phyloP scores from a whole-genome alignment of 1,284 basidiomycete species.

The Cryptococcus amylolentus region DNA sequence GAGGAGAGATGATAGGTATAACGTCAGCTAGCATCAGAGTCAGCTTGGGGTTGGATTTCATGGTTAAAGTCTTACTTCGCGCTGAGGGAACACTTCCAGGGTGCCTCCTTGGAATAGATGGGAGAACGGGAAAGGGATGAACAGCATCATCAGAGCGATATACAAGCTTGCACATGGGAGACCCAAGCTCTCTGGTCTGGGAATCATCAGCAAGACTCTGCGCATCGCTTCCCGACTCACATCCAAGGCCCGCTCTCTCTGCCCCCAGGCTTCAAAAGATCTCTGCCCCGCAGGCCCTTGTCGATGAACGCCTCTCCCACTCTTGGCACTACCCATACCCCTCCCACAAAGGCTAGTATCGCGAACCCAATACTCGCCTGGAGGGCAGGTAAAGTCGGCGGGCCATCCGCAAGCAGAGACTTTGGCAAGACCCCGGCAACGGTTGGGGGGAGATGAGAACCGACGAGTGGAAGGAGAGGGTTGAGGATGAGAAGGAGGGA shows the following conservation, averaged over 20 bases:
- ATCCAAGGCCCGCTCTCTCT: conserved; percentile 56
- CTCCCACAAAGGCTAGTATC: conserved; percentile 69
- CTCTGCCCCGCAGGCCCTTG: conserved; percentile 72
- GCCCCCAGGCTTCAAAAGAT: conserved; percentile 65
- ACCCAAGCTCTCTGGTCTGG: conserved; percentile 88
- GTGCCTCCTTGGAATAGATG: conserved; percentile 55
- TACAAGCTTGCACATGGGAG: conserved; percentile 87
- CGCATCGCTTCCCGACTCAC: conserved; percentile 53
- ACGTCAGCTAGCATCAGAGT: conserved; percentile 62
- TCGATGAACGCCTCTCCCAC: conserved; percentile 69
- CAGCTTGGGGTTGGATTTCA: background rate
- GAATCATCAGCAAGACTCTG: background rate
- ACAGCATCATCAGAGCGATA: conserved; percentile 75
- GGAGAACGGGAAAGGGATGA: conserved; percentile 86
- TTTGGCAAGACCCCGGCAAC: conserved; percentile 16
- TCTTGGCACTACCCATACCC: conserved; percentile 68
- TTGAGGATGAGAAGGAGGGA: conserved; percentile 35
- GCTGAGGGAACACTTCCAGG: conserved; percentile 69
- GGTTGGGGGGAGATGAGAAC: conserved; percentile 24
- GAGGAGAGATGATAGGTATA: conserved; percentile 88
- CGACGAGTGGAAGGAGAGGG: conserved; percentile 37
- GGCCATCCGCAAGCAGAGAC: background rate
- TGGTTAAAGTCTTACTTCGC: conserved; percentile 60
- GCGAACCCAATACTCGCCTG: conserved; percentile 72
- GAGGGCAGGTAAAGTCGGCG: conserved; percentile 35